Evolutionary conservation across 2,329 filamentous ascomycete genomes (phyloP).

Genomic region (Teratosphaeria destructans): DNA sequence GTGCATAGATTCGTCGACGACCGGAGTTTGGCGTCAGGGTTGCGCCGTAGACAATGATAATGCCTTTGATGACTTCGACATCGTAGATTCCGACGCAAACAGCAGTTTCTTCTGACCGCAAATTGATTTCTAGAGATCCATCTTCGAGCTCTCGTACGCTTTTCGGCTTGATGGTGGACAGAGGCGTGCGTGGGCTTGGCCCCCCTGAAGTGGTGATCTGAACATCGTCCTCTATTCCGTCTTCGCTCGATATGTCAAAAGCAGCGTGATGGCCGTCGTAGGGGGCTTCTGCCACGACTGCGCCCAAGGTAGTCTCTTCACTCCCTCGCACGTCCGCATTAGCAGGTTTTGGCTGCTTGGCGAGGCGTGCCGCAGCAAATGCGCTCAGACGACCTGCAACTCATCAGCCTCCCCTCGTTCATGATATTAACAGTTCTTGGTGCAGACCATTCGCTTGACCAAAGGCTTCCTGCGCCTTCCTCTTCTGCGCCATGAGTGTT

Average conservation of each 20-base stretch:
- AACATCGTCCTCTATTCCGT: not conserved
- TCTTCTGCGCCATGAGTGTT: constrained; percentile 20
- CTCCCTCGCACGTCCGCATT: not conserved
- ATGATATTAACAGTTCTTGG: not conserved
- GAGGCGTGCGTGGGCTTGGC: not conserved
- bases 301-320: constrained; percentile 2
- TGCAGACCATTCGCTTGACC: constrained; percentile 9
- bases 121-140: constrained; percentile 8
- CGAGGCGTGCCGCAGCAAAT: constrained; percentile 20
- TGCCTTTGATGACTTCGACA: constrained; percentile 50
- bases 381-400: constrained; percentile 21
- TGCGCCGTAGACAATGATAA: constrained; percentile 56
- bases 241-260: not conserved
- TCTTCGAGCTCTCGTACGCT: constrained; percentile 10
- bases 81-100: constrained; percentile 55
- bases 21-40: constrained; percentile 37
- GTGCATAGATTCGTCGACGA: constrained; percentile 50
- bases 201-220: not conserved
- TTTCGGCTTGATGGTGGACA: constrained; percentile 9
- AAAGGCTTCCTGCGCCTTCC: constrained; percentile 26
- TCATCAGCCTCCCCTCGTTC: not conserved
- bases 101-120: constrained; percentile 24
- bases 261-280: constrained; percentile 11
- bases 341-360: constrained; percentile 8
- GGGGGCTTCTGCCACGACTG: constrained; percentile 10